Conservation (phyloP, 164 flowering plant species). For the Cinnamomum micranthum region DNA sequence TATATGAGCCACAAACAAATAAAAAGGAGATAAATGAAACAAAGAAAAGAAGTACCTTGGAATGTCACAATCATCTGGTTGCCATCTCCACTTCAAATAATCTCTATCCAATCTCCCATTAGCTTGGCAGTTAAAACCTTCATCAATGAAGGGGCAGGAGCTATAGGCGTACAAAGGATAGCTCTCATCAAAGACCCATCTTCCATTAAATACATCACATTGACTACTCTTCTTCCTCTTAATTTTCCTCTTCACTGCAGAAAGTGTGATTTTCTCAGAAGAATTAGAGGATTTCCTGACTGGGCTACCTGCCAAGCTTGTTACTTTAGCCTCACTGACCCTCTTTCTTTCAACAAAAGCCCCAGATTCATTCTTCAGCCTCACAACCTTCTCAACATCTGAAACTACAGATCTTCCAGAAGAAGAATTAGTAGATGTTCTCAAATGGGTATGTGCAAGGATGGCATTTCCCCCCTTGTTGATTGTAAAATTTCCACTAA, state of each 20-base stretch:
- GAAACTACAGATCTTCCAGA: constrained; percentile 23
- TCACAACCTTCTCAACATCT: constrained; percentile 12
- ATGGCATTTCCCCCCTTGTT: constrained; percentile 16
- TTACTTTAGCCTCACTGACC: not conserved
- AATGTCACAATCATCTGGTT: constrained; percentile 71
- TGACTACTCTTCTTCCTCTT: constrained; percentile 22
- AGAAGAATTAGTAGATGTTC: constrained; percentile 18
- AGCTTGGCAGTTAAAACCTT: constrained; percentile 70
- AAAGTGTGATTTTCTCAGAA: constrained; percentile 1
- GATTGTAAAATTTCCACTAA: constrained; percentile 23
- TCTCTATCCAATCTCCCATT: constrained; percentile 78
- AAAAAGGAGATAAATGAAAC: not conserved
- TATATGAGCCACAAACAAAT: not conserved
- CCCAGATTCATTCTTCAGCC: not conserved
- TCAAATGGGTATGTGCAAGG: constrained; percentile 29
- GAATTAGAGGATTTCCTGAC: constrained; percentile 5
- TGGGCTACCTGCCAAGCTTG: not conserved
- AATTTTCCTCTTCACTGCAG: constrained; percentile 6
- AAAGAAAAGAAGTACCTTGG: constrained; percentile 52
- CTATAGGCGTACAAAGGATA: constrained; percentile 67
- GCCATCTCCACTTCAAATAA: constrained; percentile 94
- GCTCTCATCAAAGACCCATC: constrained; percentile 79
- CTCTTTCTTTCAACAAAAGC: constrained; percentile 5
- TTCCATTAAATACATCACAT: constrained; percentile 72
- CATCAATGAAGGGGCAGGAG: constrained; percentile 88